A percentile compares a stretch with the other conserved stretches of the same genome.
These are phyloP conservation scores for Aaosphaeria pasadenensis DNA, from an alignment of 2,329 filamentous ascomycete species.

Conservation along the genomic window DNA sequence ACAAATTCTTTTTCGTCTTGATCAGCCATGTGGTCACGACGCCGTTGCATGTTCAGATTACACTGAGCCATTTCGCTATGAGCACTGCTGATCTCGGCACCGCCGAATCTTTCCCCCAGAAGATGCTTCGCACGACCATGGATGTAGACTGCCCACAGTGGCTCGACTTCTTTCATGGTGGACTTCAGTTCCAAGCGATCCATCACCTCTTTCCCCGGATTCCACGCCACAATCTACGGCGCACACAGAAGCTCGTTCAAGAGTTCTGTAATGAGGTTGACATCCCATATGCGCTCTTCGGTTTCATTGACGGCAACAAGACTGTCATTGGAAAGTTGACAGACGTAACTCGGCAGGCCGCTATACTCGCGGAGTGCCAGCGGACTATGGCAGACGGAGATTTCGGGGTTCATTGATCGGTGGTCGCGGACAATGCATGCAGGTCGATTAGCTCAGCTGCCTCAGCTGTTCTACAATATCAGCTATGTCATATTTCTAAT, in stretches of 20 bases:
- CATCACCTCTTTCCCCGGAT: constrained; percentile 69
- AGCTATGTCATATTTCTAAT: no score
- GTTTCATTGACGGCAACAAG: constrained; percentile 62
- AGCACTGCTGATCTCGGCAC: constrained; percentile 63
- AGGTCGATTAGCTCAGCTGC: no score
- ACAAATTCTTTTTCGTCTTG: constrained; percentile 60
- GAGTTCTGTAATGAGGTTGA: constrained; percentile 64
- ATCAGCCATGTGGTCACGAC: constrained; percentile 64
- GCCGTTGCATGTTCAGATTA: constrained; percentile 70
- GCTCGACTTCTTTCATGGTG: constrained; percentile 71
- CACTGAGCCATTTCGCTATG: constrained; percentile 71
- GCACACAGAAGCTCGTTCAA: constrained; percentile 57
- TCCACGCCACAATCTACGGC: constrained; percentile 65
- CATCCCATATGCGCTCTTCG: constrained; percentile 61
- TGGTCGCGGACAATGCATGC: no score
- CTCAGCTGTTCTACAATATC: no score
- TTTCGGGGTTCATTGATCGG: not conserved
- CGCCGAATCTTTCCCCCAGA: constrained; percentile 65
- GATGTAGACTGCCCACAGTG: constrained; percentile 70
- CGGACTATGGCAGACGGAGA: constrained; percentile 32
- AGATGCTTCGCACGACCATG: constrained; percentile 70
- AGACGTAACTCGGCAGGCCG: constrained; percentile 61
- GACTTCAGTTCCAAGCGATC: constrained; percentile 69
- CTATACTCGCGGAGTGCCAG: constrained; percentile 57
- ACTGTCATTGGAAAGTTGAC: constrained; percentile 53